Percentiles rank a stretch among this genome's conserved stretches.
These are phyloP conservation scores for Cerioporus squamosus DNA, from an alignment of 1,284 basidiomycete genomes.

Conservation along the genomic window DNA sequence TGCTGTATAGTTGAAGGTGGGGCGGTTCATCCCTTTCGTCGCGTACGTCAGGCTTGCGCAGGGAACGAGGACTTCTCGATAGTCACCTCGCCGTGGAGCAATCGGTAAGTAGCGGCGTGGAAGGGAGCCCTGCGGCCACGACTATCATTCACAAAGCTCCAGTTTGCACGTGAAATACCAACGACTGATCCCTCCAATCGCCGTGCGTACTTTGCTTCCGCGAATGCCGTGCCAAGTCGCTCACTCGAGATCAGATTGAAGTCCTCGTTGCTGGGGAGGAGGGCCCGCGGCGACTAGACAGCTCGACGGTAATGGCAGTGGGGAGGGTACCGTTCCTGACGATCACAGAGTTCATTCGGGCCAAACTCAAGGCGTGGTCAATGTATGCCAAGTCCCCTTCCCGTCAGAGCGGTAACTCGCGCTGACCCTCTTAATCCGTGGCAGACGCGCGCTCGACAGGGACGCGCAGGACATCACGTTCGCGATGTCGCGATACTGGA, in stretches of 20 bases:
- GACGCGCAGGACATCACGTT: constrained; percentile 77
- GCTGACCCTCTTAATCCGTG: constrained; percentile 3
- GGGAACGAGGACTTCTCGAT: constrained; percentile 46
- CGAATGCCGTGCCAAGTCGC: not conserved
- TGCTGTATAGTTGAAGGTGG: constrained; percentile 62
- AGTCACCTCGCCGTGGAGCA: constrained; percentile 57
- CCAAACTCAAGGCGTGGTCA: constrained; percentile 77
- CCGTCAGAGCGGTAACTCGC: constrained; percentile 4
- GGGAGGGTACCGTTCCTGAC: constrained; percentile 76
- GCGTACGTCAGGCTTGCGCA: constrained; percentile 56
- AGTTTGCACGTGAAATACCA: constrained; percentile 44
- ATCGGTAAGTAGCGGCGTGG: constrained; percentile 41
- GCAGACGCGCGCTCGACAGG: constrained; percentile 64
- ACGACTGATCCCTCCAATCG: constrained; percentile 40
- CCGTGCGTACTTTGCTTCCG: constrained; percentile 32
- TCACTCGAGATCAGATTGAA: constrained; percentile 62
- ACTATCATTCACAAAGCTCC: constrained; percentile 14
- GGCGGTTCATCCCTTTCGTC: constrained; percentile 53
- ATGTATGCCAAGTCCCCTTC: constrained; percentile 53
- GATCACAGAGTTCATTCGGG: constrained; percentile 78
- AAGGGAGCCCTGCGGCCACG: constrained; percentile 3
- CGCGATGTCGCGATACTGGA: constrained; percentile 72
- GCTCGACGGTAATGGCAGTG: constrained; percentile 63
- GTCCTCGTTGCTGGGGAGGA: constrained; percentile 79
- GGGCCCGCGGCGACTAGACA: constrained; percentile 73